Conservation (phyloP, 805 yeast species). For the Kregervanrija pseudodelftensis region DNA sequence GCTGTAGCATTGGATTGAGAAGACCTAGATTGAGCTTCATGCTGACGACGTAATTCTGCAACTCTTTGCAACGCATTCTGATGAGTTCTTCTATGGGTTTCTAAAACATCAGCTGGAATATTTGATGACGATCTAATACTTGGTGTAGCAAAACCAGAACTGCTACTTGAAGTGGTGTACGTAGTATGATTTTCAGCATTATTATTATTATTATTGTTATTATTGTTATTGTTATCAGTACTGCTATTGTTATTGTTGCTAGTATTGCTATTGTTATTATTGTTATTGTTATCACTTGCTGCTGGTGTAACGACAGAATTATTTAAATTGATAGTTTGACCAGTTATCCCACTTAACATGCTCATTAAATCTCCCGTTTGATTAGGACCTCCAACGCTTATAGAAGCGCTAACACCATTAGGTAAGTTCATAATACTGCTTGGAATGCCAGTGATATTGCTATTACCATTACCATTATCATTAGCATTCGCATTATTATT, state of each 20-base stretch:
- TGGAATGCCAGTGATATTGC: not conserved
- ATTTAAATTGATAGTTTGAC: not conserved
- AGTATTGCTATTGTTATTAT: not conserved
- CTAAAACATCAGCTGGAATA: conserved; percentile 1
- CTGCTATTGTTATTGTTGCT: not conserved
- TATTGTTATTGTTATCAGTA: not conserved
- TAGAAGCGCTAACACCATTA: conserved; percentile 9
- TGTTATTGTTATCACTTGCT: not conserved
- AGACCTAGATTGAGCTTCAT: not conserved
- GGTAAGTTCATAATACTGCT: conserved; percentile 1
- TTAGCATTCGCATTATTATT: not conserved
- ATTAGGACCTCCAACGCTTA: conserved; percentile 8
- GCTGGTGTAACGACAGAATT: not conserved
- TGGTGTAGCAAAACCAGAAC: not conserved
- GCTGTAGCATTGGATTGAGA: not conserved
- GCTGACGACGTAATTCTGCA: conserved; percentile 3
- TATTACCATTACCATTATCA: not conserved
- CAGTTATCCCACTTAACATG: conserved; percentile 4
- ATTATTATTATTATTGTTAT: not conserved
- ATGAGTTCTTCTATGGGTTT: conserved; percentile 4
- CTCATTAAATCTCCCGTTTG: conserved; percentile 6
- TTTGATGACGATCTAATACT: not conserved
- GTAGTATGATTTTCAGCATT: not conserved
- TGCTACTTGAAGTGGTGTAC: not conserved
- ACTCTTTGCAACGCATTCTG: conserved; percentile 6